Conservation (phyloP, 2,329 filamentous ascomycete genomes). For the Malbranchea zuffiana region DNA sequence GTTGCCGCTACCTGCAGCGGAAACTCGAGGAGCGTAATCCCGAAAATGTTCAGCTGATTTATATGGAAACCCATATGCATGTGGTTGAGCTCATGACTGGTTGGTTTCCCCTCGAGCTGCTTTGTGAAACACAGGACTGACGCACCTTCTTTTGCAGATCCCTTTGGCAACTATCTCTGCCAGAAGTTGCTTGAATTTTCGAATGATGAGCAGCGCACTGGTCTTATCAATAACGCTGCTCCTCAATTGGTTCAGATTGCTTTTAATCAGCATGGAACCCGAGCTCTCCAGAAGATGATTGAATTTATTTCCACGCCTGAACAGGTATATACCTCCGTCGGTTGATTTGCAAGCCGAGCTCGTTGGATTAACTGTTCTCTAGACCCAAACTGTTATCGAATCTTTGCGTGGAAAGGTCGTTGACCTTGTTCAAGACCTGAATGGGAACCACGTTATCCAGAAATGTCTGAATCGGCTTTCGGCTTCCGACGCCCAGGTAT, state of each 20-base stretch:
- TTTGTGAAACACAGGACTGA: too few relatives aligned
- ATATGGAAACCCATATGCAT: constrained; percentile 82
- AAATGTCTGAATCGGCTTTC: constrained; percentile 95
- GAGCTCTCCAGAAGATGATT: constrained; percentile 98
- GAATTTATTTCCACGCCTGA: constrained; percentile 80
- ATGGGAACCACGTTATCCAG: constrained; percentile 98
- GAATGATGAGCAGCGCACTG: constrained; percentile 88
- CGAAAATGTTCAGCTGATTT: constrained; percentile 83
- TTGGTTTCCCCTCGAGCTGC: constrained; percentile 23
- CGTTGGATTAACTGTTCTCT: constrained; percentile 4
- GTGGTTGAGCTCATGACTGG: constrained; percentile 94
- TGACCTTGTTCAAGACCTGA: constrained; percentile 89
- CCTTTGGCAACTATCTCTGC: constrained; percentile 98
- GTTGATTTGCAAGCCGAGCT: neutral
- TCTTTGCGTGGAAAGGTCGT: constrained; percentile 78
- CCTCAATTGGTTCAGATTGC: constrained; percentile 85
- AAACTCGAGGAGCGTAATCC: constrained; percentile 84
- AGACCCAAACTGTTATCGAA: constrained; percentile 71
- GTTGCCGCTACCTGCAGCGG: constrained; percentile 92
- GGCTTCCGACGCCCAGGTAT: constrained; percentile 60
- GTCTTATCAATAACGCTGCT: constrained; percentile 80
- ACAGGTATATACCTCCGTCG: constrained; percentile 41
- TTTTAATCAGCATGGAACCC: constrained; percentile 91
- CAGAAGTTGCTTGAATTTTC: constrained; percentile 95
- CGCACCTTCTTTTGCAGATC: constrained; percentile 49